phyloP scores from a whole-genome alignment of 257 asterid species.

The Primulina huaijiensis region DNA sequence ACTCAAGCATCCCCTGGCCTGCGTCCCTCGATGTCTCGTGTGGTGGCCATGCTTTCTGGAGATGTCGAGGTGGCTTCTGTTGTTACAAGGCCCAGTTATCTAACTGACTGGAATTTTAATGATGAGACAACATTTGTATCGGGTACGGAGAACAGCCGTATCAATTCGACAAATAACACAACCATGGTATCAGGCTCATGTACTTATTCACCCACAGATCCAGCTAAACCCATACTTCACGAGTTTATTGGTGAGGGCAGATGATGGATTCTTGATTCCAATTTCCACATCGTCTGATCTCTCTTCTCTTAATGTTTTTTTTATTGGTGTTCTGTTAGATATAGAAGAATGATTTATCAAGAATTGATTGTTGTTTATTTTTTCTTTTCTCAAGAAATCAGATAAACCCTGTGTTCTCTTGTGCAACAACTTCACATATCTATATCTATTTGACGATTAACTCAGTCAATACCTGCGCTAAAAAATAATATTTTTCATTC shows the following conservation, averaged over 20 bases:
- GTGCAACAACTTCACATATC: too few relatives aligned
- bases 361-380: not conserved
- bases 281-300: not conserved
- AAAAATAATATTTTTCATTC: too few relatives aligned
- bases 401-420: too few relatives aligned
- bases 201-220: slow-evolving; percentile 31
- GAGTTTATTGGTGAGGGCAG: slow-evolving; percentile 52
- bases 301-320: too few relatives aligned
- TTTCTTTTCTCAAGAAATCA: too few relatives aligned
- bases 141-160: slow-evolving; percentile 13
- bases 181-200: slow-evolving; percentile 5
- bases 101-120: slow-evolving; percentile 52
- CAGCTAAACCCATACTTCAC: slow-evolving; percentile 37
- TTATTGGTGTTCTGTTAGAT: not conserved
- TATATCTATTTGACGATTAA: too few relatives aligned
- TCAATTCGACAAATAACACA: slow-evolving; percentile 22
- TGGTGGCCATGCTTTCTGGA: slow-evolving; percentile 64
- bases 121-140: slow-evolving; percentile 38
- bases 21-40: slow-evolving; percentile 69
- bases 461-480: too few relatives aligned
- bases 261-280: slow-evolving; percentile 19
- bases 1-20: slow-evolving; percentile 56
- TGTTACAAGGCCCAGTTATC: slow-evolving; percentile 50
- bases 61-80: slow-evolving; percentile 50
- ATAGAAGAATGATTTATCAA: not conserved